Base-by-base conservation (phyloP, 2,329 filamentous ascomycete genomes). In the Penicillium sp. region DNA sequence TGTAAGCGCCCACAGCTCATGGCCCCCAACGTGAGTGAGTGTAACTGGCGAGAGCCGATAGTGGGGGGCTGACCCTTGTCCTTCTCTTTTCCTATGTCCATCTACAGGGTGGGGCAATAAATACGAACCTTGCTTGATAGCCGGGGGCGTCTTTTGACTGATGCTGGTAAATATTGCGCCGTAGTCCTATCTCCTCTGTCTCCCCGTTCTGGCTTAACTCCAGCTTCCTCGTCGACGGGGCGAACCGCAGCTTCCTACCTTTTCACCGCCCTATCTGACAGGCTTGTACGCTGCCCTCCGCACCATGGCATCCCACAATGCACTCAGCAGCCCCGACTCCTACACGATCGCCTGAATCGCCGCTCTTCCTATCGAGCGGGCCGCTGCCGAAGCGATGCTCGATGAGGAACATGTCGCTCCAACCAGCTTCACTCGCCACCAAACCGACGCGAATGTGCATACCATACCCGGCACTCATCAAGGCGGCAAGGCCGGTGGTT, bases 331-430 rank as follows among this genome's bases (percentile, higher is more conserved):
- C 28, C 45, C 45, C 13, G 34, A 52, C 11, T 49, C 47, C 43
- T 59, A 57, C 40, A 46, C 45, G 4, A 48, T 59, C 48, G 54
- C 43, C 18, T 58, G 53, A 53, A 53, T 57, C 26, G 45, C 51
- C 42, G 53, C 55, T 35, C 44, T 58, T 12, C 49, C 46, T 8
- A 32, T 56, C 7, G 55, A 58, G 53, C 36, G 34, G 11, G 52
- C 53, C 25, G 55, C 53, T 5, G 55, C 58, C 24, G 34, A 46
- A 33, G 51, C 37, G 12, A 57, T 60, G 46, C 46, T 61, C 7
- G 58, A 64, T 37, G 54, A 59, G 45, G n/a, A 45, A 46, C 18
- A 18, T 18, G 18, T 18, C 58, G 43, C 40, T 24, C 49, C 45
- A 35, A 45, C 27, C 34, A 45, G 46, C 13, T 45, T 49, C 26